Base-by-base conservation (phyloP, 2,329 filamentous ascomycete species). In the Leptographium procerum region DNA sequence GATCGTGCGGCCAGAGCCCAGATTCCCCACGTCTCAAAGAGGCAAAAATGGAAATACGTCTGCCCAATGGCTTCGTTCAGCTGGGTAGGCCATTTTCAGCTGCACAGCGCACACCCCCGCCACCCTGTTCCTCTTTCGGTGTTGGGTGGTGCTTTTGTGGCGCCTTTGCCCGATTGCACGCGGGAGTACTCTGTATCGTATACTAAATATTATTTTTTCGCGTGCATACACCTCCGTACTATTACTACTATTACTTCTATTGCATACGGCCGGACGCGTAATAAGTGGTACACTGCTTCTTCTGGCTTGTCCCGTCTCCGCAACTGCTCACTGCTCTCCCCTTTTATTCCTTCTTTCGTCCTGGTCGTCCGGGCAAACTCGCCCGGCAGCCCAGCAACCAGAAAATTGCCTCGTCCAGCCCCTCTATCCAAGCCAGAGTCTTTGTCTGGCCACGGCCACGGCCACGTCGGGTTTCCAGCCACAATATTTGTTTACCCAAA, bases 31-130 rank as follows among this genome's bases (percentile, higher is more conserved):
- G 50, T 9, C 28, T 33, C 16, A 36, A 16, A 40, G 40, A 48
- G 52, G 24, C 31, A 19, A 52, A 29, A 36, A 31, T 36, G 22
- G 47, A 50, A 28, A 13, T 5, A 19, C 14, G 36, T 19, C 24
- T 19, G 43, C 19, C 16, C 11, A n/a, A n/a, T n/a, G 26, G 24
- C 28, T n/a, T 29, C 24, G 1, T 34, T 56, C 56, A 58, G 59
- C 59, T 58, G 5, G 31, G 52, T 48, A 53, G 56, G 57, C 54
- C 55, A 19, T 10, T 43, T 57, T 61, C 60, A 61, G 57, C 60
- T 61, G 47, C 56, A 50, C 60, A 60, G 58, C 56, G 40, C 60
- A 61, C 58, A 56, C 47, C 8, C 52, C 28, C 50, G 34, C 52
- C 9, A 19, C 22, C 11, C 13, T 50, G 22, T 24, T 22, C 47